A percentile compares a stretch with the other conserved stretches of the same genome.
Conservation (phyloP, 768 basidiomycete species). For the Lenzites betulinus region DNA sequence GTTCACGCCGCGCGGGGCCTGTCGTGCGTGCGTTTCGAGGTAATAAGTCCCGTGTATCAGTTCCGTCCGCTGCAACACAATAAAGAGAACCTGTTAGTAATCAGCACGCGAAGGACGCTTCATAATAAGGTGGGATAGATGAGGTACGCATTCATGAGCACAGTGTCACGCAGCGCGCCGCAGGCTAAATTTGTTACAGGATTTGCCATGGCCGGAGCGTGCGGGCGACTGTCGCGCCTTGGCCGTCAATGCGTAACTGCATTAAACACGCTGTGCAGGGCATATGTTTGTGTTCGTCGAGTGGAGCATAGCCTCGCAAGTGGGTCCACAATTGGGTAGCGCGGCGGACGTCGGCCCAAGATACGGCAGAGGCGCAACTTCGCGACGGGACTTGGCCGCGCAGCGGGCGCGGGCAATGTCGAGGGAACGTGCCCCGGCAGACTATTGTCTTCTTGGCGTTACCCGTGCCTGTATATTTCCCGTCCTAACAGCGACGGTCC, state of each 20-base stretch:
- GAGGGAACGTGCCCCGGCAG: constrained; percentile 10
- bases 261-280: not conserved
- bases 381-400: constrained; percentile 8
- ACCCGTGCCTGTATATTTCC: constrained; percentile 10
- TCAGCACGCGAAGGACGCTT: not conserved
- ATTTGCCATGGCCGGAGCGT: not conserved
- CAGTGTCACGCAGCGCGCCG: not conserved
- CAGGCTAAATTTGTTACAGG: not conserved
- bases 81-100: not conserved
- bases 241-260: not conserved
- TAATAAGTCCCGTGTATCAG: constrained; percentile 7
- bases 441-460: constrained; percentile 15
- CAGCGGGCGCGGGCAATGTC: constrained; percentile 8
- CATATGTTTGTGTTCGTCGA: constrained; percentile 7
- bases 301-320: constrained; percentile 1
- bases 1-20: not conserved
- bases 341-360: not conserved
- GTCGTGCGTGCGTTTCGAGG: constrained; percentile 1
- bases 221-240: not conserved
- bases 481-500: constrained; percentile 5
- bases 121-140: constrained; percentile 15
- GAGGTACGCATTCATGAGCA: constrained; percentile 3
- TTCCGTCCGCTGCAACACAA: constrained; percentile 8
- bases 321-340: constrained; percentile 2
- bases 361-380: constrained; percentile 10